A percentile compares a stretch with the other conserved stretches of the same genome.
These are phyloP conservation scores for Hyaloscypha hepaticicola DNA, from an alignment of 495 filamentous ascomycete species.

Conservation along the genomic window DNA sequence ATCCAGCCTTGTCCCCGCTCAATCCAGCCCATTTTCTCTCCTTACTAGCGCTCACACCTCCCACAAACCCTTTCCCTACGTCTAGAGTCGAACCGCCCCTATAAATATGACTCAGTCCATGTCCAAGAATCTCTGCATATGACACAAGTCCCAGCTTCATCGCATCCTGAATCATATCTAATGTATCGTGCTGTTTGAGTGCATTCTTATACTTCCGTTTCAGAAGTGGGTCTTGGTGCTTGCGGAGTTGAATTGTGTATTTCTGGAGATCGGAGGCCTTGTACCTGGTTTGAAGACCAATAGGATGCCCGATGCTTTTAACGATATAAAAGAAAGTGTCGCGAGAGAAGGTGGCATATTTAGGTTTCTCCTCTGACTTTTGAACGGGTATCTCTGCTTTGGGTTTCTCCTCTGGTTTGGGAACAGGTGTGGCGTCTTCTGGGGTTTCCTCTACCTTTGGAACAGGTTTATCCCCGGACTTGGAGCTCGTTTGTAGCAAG, in stretches of 20 bases:
- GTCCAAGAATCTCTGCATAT: conserved; percentile 23
- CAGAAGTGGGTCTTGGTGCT: conserved; percentile 27
- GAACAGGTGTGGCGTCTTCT: too few relatives aligned
- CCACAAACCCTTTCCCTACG: conserved; percentile 17
- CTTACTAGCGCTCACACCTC: conserved; percentile 11
- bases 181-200: conserved; percentile 19
- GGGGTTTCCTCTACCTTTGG: background rate
- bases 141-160: conserved; percentile 16
- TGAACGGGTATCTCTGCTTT: conserved; percentile 1
- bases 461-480: background rate
- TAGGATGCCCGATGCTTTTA: conserved; percentile 38
- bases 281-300: conserved; percentile 36
- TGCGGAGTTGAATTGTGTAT: conserved; percentile 41
- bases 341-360: conserved; percentile 33
- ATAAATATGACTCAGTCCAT: conserved; percentile 16
- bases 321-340: conserved; percentile 37
- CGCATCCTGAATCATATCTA: conserved; percentile 22
- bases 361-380: conserved; percentile 15
- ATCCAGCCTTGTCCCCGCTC: conserved; percentile 20
- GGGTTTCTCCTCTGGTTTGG: background rate
- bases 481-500: background rate
- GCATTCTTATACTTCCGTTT: conserved; percentile 18
- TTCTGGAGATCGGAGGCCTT: conserved; percentile 33
- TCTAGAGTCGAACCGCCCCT: conserved; percentile 14
- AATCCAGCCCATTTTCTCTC: conserved; percentile 17